A percentile compares a stretch with the other conserved stretches of the same genome.
Evolutionary conservation across 495 filamentous ascomycete species (phyloP).

Genomic region (Penicillium odoratum): DNA sequence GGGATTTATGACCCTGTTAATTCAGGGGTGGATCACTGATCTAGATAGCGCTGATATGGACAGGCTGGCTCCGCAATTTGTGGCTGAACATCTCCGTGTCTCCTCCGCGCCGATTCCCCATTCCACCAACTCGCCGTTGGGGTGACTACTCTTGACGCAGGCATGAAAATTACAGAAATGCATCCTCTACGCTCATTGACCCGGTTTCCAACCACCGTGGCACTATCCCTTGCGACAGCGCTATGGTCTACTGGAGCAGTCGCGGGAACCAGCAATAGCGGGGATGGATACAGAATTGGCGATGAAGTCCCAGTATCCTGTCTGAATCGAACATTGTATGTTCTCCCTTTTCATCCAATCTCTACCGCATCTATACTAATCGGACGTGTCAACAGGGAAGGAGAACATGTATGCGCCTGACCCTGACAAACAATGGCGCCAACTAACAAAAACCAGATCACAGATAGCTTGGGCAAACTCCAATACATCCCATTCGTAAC

Average conservation of each 20-base stretch:
- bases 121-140: conserved; percentile 18
- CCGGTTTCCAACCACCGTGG: conserved; percentile 8
- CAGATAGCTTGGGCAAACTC: conserved; percentile 74
- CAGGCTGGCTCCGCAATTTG: conserved; percentile 5
- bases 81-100: conserved; percentile 15
- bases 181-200: conserved; percentile 12
- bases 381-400: conserved; percentile 28
- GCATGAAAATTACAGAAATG: conserved; percentile 13
- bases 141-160: neutral
- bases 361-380: conserved; percentile 17
- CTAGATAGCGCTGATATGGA: conserved; percentile 8
- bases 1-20: neutral
- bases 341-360: conserved; percentile 5
- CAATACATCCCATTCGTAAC: conserved; percentile 91
- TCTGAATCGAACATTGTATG: conserved; percentile 67
- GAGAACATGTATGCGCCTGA: conserved; percentile 58
- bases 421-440: conserved; percentile 8
- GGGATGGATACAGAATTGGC: conserved; percentile 50
- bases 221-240: conserved; percentile 22
- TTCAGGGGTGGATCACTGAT: conserved; percentile 1
- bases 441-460: conserved; percentile 58
- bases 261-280: conserved; percentile 42
- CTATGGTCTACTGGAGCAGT: conserved; percentile 27
- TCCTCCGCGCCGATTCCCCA: conserved; percentile 15
- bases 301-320: conserved; percentile 64